Evolutionary conservation across 768 basidiomycete genomes (phyloP), one percentile per base, ranked within the genome.

Genomic region (Lactarius quietus): DNA sequence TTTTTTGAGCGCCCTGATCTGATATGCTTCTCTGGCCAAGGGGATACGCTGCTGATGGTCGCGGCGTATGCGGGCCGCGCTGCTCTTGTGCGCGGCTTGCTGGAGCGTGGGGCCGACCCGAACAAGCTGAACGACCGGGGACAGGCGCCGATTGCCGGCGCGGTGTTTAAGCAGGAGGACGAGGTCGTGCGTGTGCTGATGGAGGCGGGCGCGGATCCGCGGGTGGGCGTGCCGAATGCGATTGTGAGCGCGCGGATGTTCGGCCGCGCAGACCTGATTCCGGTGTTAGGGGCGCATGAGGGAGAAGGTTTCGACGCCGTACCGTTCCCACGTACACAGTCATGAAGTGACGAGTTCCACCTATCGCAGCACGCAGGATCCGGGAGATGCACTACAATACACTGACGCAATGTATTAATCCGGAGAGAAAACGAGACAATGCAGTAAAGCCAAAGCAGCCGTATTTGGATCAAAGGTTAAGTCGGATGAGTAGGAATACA

Each of bases 11-110:
- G 8, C 33, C 9, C 36, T 9, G 31, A 3, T 52, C n/a, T 53
- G 3, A 29, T 5, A 18, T 54, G 38, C 29, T 54, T 10, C 43
- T 6, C 17, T 17, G 38, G 10, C 33, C 3, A 71, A 87, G 90
- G 91, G 26, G 92, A 92, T 73, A 89, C 89, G 6, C 78, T 93
- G 7, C 77, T 92, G 60, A 92, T 92, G 89, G 82, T 91, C 58
- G 86, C 87, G 3, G 83, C 90, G 2, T 92, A 92, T 71, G 76
- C 84, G 26, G 90, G 90, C 1, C 87, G 91, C 69, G 73, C 76
- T 0, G 76, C 79, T 2, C 82, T 89, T 23, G 77, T 83, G 1
- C 76, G 77, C 54, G 80, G 79, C 17, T 80, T 93, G 31, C 74
- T 91, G 55, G 70, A 75, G 7, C 79, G 81, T 38, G 82, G 83